Evolutionary conservation across 495 filamentous ascomycete genomes (phyloP), one percentile per base, ranked within the genome.

Genomic region (Xylaria longipes): DNA sequence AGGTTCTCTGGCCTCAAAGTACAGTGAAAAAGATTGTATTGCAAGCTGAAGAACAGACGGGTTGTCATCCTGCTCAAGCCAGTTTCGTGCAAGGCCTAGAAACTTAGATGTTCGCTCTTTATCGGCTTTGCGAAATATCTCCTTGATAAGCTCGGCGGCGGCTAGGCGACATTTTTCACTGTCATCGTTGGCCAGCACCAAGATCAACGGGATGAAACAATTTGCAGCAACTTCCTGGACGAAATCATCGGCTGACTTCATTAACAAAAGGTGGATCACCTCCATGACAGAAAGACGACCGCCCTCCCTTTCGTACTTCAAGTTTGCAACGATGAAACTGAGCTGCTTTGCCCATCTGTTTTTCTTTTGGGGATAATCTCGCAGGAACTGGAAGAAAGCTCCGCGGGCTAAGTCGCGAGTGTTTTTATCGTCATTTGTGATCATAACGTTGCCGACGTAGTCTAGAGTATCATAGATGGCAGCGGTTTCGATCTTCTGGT

Each of bases 271-370:
- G 77, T 98, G 89, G 60, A 97, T 86, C 39, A 92, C 89, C 81
- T 99, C 96, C 87, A 99, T 92, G 31, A 97, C 91, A 0, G 94
- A 97, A 72, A 96, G 88, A 29, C 96, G 88, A 33, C 96, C 96
- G 45, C 95, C 91, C 71, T 92, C 90, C 73, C 95, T 89, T 61
- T 94, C 90, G 81, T 97, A 99, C 46, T 95, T 91, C 69, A 99
- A 85, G 73, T 99, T 99, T 72, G 92, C 91, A 33, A 95, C 89
- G 46, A 98, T 85, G 82, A 98, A 98, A 57, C 84, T 88, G 58
- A 97, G 86, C 79, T 99, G 96, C 74, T 98, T 97, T 15, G 87
- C 87, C 87, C 94, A 94, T 4, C 97, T 86, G 72, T 89, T 91
- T 78, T 93, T 93, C 74, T 91, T 93, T 77, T 98, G 96, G 0